These are phyloP conservation scores for Curvularia sp. DNA, from an alignment of 2,329 filamentous ascomycete species.

Conservation along the genomic window DNA sequence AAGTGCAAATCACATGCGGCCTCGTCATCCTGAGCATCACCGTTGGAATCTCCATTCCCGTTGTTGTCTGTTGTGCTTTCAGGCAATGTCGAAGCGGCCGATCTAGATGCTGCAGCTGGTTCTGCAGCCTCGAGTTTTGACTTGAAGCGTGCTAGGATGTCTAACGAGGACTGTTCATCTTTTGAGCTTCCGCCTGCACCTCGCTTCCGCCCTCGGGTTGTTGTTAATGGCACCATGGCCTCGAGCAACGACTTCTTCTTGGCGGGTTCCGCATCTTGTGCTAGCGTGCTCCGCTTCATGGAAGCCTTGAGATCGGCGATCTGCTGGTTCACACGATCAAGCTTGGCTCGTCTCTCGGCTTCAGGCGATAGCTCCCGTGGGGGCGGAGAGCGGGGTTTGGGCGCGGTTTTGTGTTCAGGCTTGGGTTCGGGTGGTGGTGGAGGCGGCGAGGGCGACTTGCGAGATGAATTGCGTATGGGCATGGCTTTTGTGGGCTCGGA, in stretches of 20 bases:
- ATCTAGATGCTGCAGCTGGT: conserved; percentile 49
- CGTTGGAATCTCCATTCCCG: conserved; percentile 3
- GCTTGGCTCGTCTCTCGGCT: conserved; percentile 50
- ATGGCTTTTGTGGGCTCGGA: conserved; percentile 40
- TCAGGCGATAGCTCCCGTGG: conserved; percentile 52
- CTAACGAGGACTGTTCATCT: conserved; percentile 64
- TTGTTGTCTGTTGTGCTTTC: conserved; percentile 28
- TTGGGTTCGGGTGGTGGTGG: conserved; percentile 37
- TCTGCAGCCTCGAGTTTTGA: conserved; percentile 67
- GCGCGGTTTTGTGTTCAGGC: conserved; percentile 22
- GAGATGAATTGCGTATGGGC: conserved; percentile 43
- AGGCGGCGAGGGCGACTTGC: conserved; percentile 35
- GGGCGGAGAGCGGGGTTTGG: conserved; percentile 34
- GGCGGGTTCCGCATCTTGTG: conserved; percentile 45
- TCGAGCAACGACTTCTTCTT: conserved; percentile 70
- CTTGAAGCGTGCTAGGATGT: conserved; percentile 80
- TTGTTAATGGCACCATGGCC: conserved; percentile 75
- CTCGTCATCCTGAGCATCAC: conserved; percentile 43
- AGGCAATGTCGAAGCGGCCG: conserved; percentile 32
- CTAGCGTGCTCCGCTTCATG: conserved; percentile 70
- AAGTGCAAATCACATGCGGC: conserved; percentile 91
- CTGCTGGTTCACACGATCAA: conserved; percentile 79
- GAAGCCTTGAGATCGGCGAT: conserved; percentile 82
- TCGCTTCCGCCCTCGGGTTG: conserved; percentile 74
- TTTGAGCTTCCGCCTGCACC: conserved; percentile 63